These are phyloP conservation scores for Fibroporia radiculosa DNA, from an alignment of 768 basidiomycete species.

Conservation along the genomic window DNA sequence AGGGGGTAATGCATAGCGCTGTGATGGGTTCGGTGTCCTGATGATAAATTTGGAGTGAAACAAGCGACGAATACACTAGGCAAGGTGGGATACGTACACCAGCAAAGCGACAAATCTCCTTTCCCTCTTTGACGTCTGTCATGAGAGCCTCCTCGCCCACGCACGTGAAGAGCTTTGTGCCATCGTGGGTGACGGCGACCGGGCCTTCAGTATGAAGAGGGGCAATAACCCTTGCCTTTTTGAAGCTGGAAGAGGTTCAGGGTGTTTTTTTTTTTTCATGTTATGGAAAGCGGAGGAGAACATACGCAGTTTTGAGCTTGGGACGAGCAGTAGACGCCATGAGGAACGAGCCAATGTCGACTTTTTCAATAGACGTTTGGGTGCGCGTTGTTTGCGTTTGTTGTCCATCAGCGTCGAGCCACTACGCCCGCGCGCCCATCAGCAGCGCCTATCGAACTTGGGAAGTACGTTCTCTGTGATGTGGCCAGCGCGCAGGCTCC, in stretches of 20 bases:
- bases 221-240: constrained; percentile 61
- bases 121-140: constrained; percentile 71
- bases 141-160: constrained; percentile 80
- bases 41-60: constrained; percentile 4
- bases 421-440: constrained; percentile 13
- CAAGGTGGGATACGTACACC: constrained; percentile 52
- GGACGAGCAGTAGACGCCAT: constrained; percentile 14
- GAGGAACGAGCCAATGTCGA: constrained; percentile 5
- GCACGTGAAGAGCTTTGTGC: constrained; percentile 74
- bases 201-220: constrained; percentile 89
- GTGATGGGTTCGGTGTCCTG: constrained; percentile 85
- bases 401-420: constrained; percentile 14
- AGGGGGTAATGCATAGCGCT: constrained; percentile 74
- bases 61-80: neutral
- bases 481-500: too few relatives aligned
- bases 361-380: constrained; percentile 8
- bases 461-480: too few relatives aligned
- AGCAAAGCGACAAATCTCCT: constrained; percentile 70
- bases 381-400: constrained; percentile 15
- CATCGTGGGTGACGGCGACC: constrained; percentile 72
- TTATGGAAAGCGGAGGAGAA: neutral
- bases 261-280: too few relatives aligned
- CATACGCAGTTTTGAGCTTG: constrained; percentile 59
- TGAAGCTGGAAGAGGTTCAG: constrained; percentile 46
- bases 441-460: too few relatives aligned